Conservation (phyloP, 1,139 yeast genomes). For the Hansenula sp. region DNA sequence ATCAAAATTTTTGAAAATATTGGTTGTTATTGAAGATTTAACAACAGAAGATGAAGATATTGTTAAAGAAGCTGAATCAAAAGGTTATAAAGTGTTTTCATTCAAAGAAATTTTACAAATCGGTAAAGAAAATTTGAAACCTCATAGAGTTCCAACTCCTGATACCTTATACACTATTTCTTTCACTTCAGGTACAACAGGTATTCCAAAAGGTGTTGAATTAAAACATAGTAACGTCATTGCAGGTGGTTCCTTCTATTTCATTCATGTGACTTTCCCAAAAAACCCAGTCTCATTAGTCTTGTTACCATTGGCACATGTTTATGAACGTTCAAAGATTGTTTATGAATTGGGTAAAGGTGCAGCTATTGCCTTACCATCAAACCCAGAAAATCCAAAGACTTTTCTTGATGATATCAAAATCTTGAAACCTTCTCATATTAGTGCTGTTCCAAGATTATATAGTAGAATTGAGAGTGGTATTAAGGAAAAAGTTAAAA, state of each 20-base stretch:
- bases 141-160: slow-evolving; percentile 37
- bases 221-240: slow-evolving; percentile 40
- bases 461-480: slow-evolving; percentile 48
- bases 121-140: slow-evolving; percentile 33
- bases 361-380: slow-evolving; percentile 41
- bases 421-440: slow-evolving; percentile 37
- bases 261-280: slow-evolving; percentile 22
- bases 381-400: slow-evolving; percentile 37
- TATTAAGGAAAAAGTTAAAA: slow-evolving; percentile 31
- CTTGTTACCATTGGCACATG: slow-evolving; percentile 65
- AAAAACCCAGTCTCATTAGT: slow-evolving; percentile 21
- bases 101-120: slow-evolving; percentile 27
- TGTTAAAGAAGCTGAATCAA: slow-evolving; percentile 11
- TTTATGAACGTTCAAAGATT: slow-evolving; percentile 44
- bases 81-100: slow-evolving; percentile 18
- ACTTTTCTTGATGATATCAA: slow-evolving; percentile 44
- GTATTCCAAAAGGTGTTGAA: slow-evolving; percentile 52
- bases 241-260: slow-evolving; percentile 31
- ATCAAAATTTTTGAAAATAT: slow-evolving; percentile 18
- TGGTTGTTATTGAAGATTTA: slow-evolving; percentile 23
- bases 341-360: slow-evolving; percentile 28
- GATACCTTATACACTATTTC: slow-evolving; percentile 44
- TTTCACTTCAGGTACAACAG: slow-evolving; percentile 56
- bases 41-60: slow-evolving; percentile 11
- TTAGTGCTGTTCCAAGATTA: slow-evolving; percentile 49